Percentiles rank a stretch among this genome's conserved stretches.
Conservation (phyloP, 2,329 filamentous ascomycete species). For the Penicillium thymicola region DNA sequence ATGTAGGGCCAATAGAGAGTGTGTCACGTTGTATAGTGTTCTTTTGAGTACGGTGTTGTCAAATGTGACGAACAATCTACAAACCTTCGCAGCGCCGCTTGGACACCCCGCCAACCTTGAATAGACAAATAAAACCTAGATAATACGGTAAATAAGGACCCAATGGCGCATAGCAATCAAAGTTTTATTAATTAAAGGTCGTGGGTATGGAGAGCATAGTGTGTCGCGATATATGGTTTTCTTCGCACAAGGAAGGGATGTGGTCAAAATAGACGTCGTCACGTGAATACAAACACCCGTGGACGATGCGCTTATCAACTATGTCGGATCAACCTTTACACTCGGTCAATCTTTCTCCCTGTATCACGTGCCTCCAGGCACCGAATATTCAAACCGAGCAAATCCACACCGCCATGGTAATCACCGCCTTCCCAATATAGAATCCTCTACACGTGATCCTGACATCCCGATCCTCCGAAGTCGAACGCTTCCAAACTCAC, state of each 20-base stretch:
- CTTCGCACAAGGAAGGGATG: neutral
- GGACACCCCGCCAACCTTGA: neutral
- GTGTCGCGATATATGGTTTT: neutral
- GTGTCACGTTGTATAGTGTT: neutral
- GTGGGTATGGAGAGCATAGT: neutral
- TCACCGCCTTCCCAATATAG: neutral
- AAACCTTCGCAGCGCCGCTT: neutral
- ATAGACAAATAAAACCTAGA: neutral
- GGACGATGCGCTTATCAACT: neutral
- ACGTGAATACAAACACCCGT: neutral
- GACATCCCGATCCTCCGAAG: conserved; percentile 34
- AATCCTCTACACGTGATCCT: neutral
- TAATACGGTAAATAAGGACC: too few relatives aligned
- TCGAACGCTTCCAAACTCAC: conserved; percentile 33
- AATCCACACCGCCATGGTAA: neutral
- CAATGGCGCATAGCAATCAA: neutral
- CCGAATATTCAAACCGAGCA: neutral
- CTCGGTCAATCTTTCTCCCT: accelerated
- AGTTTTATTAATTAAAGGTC: neutral
- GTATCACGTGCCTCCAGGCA: accelerated
- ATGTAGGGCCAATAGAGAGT: neutral
- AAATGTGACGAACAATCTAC: neutral
- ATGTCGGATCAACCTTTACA: neutral
- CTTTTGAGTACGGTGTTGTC: neutral
- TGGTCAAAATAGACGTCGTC: neutral